These are phyloP conservation scores for Capsicum baccatum DNA, from an alignment of 257 asterid genomes.

Conservation along the genomic window DNA sequence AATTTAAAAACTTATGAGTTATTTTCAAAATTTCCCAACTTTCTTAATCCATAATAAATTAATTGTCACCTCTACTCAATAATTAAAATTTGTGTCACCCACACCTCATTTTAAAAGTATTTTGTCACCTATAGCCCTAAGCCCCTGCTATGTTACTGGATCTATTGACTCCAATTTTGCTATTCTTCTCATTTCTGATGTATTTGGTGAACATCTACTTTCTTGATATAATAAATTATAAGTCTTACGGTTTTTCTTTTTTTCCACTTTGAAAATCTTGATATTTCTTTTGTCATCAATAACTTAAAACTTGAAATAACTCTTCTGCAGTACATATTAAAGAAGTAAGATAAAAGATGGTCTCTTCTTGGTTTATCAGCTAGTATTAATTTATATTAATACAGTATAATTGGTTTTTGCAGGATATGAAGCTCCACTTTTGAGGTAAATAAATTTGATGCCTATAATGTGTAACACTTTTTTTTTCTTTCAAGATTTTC, in stretches of 20 bases:
- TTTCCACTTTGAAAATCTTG: no score
- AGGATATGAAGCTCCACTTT: constrained; percentile 68
- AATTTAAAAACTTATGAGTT: no score
- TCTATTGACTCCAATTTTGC: constrained; percentile 56
- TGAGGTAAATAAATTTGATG: constrained; percentile 49
- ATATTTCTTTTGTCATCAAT: no score
- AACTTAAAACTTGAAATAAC: background rate
- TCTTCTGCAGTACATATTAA: background rate
- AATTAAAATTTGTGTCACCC: no score
- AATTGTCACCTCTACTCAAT: no score
- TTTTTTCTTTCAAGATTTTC: background rate
- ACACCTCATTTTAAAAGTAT: no score
- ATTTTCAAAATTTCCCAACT: no score
- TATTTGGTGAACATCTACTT: constrained; percentile 49
- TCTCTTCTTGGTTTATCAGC: background rate
- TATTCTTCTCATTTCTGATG: constrained; percentile 60
- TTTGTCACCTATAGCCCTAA: no score
- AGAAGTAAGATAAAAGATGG: constrained; percentile 1
- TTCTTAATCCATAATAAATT: no score
- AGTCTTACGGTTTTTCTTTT: background rate
- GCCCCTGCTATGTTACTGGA: constrained; percentile 48
- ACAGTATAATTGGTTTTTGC: constrained; percentile 27
- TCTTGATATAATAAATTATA: background rate
- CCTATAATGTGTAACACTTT: background rate
- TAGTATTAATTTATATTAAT: background rate